Evolutionary conservation across 1,284 basidiomycete genomes (phyloP).

Genomic region (Microbotryum violaceum): DNA sequence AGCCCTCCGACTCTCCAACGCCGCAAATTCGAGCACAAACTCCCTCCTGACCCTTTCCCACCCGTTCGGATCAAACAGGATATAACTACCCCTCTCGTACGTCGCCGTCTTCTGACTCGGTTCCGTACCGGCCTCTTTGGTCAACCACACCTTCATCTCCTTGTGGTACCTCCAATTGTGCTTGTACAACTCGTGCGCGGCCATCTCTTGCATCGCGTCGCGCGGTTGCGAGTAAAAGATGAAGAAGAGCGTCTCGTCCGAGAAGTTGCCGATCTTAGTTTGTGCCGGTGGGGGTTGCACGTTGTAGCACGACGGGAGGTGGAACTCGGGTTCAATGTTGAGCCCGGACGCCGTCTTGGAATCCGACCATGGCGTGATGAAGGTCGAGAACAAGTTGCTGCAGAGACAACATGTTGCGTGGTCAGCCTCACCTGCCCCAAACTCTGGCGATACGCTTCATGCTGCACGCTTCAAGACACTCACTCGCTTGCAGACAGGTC

Average conservation of each 20-base stretch:
- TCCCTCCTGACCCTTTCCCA: constrained; percentile 57
- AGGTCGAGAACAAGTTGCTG: constrained; percentile 82
- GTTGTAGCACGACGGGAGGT: constrained; percentile 86
- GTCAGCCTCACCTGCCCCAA: background rate
- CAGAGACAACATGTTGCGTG: constrained; percentile 2
- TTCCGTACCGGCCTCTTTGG: constrained; percentile 76
- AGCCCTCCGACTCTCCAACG: constrained; percentile 5
- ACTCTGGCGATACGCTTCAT: background rate
- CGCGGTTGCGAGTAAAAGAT: constrained; percentile 95
- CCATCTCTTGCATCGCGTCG: constrained; percentile 89
- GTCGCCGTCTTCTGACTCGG: constrained; percentile 80
- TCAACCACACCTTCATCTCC: constrained; percentile 88
- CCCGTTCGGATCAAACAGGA: constrained; percentile 82
- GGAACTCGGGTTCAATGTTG: constrained; percentile 73
- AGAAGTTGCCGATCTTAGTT: constrained; percentile 77
- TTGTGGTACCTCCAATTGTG: constrained; percentile 98
- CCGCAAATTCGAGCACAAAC: constrained; percentile 15
- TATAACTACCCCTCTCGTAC: constrained; percentile 81
- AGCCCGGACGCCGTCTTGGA: constrained; percentile 57
- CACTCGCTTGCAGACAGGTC: constrained; percentile 64
- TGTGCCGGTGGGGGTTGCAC: constrained; percentile 85
- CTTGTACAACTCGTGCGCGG: constrained; percentile 92
- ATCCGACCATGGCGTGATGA: constrained; percentile 95
- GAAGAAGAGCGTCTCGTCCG: constrained; percentile 96
- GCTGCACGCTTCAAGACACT: constrained; percentile 26